Conservation (phyloP, 2,329 filamentous ascomycete species). For the Alternaria atra region DNA sequence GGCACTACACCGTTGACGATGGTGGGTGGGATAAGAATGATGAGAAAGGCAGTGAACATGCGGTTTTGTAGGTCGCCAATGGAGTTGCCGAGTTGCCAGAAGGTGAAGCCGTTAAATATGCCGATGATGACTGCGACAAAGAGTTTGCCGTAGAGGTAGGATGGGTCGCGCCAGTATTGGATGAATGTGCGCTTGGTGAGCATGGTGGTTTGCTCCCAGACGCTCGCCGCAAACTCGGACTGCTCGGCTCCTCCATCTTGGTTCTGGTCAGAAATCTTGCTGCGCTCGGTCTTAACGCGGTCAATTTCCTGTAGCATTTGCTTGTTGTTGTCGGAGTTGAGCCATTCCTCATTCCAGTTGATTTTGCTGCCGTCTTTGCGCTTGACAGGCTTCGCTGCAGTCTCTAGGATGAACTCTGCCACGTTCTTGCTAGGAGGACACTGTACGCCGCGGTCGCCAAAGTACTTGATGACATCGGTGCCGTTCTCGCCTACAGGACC, state of each 20-base stretch:
- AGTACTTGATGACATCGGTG: slow-evolving; percentile 71
- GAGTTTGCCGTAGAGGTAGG: slow-evolving; percentile 79
- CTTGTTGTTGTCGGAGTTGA: slow-evolving; percentile 68
- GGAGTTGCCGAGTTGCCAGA: slow-evolving; percentile 72
- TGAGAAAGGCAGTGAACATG: slow-evolving; percentile 76
- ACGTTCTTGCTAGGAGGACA: slow-evolving; percentile 74
- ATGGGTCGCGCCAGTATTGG: slow-evolving; percentile 79
- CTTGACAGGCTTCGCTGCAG: slow-evolving; percentile 66
- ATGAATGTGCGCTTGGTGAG: slow-evolving; percentile 75
- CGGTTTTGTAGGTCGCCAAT: slow-evolving; percentile 77
- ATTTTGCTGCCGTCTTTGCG: slow-evolving; percentile 64
- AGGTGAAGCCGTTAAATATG: slow-evolving; percentile 83
- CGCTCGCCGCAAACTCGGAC: slow-evolving; percentile 72
- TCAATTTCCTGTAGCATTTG: slow-evolving; percentile 71
- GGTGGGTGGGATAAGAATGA: slow-evolving; percentile 68
- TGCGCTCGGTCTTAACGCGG: slow-evolving; percentile 67
- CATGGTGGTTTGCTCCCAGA: slow-evolving; percentile 68
- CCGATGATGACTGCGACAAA: slow-evolving; percentile 76
- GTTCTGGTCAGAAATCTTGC: slow-evolving; percentile 49
- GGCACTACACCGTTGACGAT: slow-evolving; percentile 77
- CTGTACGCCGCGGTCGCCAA: slow-evolving; percentile 69
- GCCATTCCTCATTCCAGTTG: slow-evolving; percentile 81
- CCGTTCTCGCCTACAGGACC: slow-evolving; percentile 75
- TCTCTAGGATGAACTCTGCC: slow-evolving; percentile 73
- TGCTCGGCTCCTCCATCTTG: slow-evolving; percentile 33